Evolutionary conservation across 352 stramenopile genomes (phyloP).

Genomic region (Pythium sp.): DNA sequence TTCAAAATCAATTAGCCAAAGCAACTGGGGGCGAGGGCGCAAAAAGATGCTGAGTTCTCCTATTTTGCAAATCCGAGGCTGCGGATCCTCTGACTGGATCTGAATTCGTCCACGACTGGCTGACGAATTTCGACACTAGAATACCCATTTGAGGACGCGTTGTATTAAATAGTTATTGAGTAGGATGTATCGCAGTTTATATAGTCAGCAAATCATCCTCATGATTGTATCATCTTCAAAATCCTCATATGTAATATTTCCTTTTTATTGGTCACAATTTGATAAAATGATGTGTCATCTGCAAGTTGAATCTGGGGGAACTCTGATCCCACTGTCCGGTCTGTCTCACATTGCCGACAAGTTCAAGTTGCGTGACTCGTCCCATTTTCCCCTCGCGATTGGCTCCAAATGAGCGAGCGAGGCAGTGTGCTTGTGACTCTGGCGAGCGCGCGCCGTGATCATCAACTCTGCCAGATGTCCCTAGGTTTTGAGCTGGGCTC

Average conservation of each 20-base stretch:
- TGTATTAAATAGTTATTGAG: not conserved
- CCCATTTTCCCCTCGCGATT: slow-evolving; percentile 14
- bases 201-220: not conserved
- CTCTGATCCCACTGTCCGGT: not conserved
- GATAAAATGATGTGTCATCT: not conserved
- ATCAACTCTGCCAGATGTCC: not conserved
- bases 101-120: slow-evolving; percentile 6
- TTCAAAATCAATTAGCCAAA: not conserved
- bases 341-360: slow-evolving; percentile 16
- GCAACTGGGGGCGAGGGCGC: not conserved
- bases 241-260: not conserved
- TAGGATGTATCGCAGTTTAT: not conserved
- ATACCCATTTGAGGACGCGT: not conserved
- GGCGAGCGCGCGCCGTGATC: not conserved
- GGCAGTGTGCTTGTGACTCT: not conserved
- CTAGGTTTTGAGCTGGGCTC: not conserved
- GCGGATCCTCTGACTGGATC: slow-evolving; percentile 7
- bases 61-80: slow-evolving; percentile 1
- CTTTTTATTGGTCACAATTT: not conserved
- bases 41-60: not conserved
- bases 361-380: slow-evolving; percentile 17
- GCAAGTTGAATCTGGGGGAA: slow-evolving; percentile 8
- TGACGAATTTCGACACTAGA: slow-evolving; percentile 1
- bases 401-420: not conserved
- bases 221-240: not conserved